phyloP scores from a whole-genome alignment of 1,284 basidiomycete species.

The Amylostereum chailletii region DNA sequence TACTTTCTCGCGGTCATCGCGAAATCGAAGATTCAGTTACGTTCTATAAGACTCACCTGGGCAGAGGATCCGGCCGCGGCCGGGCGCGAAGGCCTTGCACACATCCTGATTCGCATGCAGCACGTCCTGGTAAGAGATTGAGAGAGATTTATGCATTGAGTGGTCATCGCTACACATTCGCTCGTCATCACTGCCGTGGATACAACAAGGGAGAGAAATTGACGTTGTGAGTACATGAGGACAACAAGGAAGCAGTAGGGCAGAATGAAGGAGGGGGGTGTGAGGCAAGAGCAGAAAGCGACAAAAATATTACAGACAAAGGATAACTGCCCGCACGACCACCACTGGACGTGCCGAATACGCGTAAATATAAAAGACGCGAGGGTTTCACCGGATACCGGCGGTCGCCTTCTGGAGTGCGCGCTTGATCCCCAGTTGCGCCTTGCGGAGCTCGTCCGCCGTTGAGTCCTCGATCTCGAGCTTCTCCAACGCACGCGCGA shows the following conservation, averaged over 20 bases:
- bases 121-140: too few species aligned
- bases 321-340: conserved; percentile 4
- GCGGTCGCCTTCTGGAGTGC: conserved; percentile 93
- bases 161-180: conserved; percentile 2
- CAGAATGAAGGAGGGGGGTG: conserved; percentile 3
- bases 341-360: neutral
- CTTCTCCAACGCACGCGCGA: conserved; percentile 93
- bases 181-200: conserved; percentile 22
- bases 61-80: too few species aligned
- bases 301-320: conserved; percentile 7
- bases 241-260: conserved; percentile 1
- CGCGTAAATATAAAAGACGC: neutral
- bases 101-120: too few species aligned
- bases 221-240: neutral
- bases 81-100: too few species aligned
- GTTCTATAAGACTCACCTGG: too few species aligned
- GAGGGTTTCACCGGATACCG: conserved; percentile 57
- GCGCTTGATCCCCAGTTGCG: conserved; percentile 87
- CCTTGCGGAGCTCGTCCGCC: conserved; percentile 89
- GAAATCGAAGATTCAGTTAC: too few species aligned
- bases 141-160: too few species aligned
- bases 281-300: conserved; percentile 7
- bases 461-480: conserved; percentile 91
- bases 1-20: too few species aligned
- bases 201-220: conserved; percentile 16